Conservation (phyloP, 73 alveolate genomes). For the Paramecium sexaurelia region DNA sequence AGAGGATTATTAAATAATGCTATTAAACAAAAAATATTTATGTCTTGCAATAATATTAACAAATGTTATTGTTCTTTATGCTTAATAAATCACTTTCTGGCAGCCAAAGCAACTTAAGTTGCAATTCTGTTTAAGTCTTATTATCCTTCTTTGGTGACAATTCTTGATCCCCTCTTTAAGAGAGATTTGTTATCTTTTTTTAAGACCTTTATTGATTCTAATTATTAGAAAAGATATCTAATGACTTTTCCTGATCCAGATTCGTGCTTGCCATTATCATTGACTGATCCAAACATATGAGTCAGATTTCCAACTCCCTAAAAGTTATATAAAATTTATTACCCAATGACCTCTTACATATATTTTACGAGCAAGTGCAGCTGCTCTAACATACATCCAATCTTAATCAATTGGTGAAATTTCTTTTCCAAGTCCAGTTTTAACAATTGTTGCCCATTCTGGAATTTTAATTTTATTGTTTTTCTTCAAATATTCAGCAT, state of each 20-base stretch:
- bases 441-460: constrained; percentile 91
- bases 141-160: constrained; percentile 74
- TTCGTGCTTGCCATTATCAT: constrained; percentile 85
- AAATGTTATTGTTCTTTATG: not conserved
- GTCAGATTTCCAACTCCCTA: constrained; percentile 63
- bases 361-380: constrained; percentile 94
- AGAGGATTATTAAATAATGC: not conserved
- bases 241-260: constrained; percentile 90
- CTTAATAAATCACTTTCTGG: constrained; percentile 17
- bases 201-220: constrained; percentile 85
- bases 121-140: constrained; percentile 77
- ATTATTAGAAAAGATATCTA: constrained; percentile 90
- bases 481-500: constrained; percentile 93
- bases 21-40: not conserved
- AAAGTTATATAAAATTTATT: constrained; percentile 33
- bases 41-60: not conserved
- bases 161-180: constrained; percentile 69
- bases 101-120: constrained; percentile 67
- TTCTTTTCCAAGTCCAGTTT: constrained; percentile 88
- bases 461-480: constrained; percentile 92
- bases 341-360: constrained; percentile 90
- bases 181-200: constrained; percentile 75
- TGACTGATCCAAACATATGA: constrained; percentile 87
- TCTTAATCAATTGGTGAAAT: constrained; percentile 94
- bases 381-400: constrained; percentile 97